A percentile compares a stretch with the other conserved stretches of the same genome.
Evolutionary conservation across 148 eudicot genomes (phyloP).

Genomic region (Pouteria glomerata): DNA sequence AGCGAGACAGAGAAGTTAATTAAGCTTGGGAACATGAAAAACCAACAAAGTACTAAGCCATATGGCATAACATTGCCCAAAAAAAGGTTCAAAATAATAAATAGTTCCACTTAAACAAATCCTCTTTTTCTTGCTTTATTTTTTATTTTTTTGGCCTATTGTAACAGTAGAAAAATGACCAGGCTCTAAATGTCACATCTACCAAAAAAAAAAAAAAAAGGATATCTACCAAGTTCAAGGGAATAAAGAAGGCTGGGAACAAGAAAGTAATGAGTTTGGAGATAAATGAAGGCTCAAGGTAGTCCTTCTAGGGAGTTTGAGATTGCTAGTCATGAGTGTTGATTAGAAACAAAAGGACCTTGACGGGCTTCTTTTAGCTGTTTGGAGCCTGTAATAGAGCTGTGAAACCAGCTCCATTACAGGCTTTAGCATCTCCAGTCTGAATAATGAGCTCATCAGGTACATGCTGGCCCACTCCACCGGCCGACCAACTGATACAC

Average conservation of each 20-base stretch:
- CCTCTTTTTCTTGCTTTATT: not conserved
- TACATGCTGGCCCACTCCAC: too few relatives aligned
- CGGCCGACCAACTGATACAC: not conserved
- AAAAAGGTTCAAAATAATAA: not conserved
- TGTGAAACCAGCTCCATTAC: not conserved
- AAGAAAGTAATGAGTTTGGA: not conserved
- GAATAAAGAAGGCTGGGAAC: not conserved
- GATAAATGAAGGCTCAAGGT: not conserved
- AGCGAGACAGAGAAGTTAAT: too few relatives aligned
- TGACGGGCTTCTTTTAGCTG: not conserved
- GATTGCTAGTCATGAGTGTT: too few relatives aligned
- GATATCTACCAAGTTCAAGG: not conserved
- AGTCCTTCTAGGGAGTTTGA: not conserved
- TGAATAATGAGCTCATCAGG: not conserved
- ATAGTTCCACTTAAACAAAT: not conserved
- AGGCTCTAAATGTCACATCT: not conserved
- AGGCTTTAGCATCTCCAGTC: not conserved
- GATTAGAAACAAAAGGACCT: too few relatives aligned
- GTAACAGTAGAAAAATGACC: not conserved
- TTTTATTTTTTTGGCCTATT: not conserved
- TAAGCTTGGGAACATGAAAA: not conserved
- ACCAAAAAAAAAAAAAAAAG: too few relatives aligned
- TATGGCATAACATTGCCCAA: not conserved
- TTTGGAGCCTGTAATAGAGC: not conserved
- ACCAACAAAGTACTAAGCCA: not conserved